Evolutionary conservation across 2,329 filamentous ascomycete genomes (phyloP), one percentile per base, ranked within the genome.

Genomic region (Botrytis squamosa): DNA sequence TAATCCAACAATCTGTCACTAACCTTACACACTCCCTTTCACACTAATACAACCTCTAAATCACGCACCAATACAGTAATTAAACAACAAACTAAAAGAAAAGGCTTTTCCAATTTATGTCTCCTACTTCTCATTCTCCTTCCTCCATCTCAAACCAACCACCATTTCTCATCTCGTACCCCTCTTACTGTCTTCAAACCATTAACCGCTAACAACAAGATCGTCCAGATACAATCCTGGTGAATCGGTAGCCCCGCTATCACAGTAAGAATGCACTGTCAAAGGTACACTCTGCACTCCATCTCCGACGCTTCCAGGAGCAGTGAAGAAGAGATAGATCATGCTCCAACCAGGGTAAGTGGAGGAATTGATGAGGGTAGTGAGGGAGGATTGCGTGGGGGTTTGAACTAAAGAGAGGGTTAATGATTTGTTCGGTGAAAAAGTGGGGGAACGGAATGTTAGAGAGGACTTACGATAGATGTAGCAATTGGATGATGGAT

Each of bases 321-420:
- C 36, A 38, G 49, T 57, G n/a, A 68, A 68, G 49, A 68, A 68
- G 22, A 68, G 49, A 42, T 68, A 68, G 6, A 68, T 22, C 66
- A 68, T 68, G 49, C 66, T 68, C 66, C 66, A 68, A 9, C 66
- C 66, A 9, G 49, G 49, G 18, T 59, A 69, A 12, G 66, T 69
- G n/a, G 49, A 69, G 18, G 52, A 42, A 14, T 69, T 69, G 7
- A 69, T 59, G 3, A 69, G 18, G 4, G 66, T 69, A 4, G 38
- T 18, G 36, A 52, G 66, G 6, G 49, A 29, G 7, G 66, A 68
- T 9, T 68, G 66, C 1, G n/a, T 57, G 3, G 49, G 25, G 6
- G 66, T 68, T 68, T 68, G 25, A 10, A 66, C 62, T 64, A 29
- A 18, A 18, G 12, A 18, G 1, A 20, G 25, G 8, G 16, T 18